A percentile compares a stretch with the other conserved stretches of the same genome.
Conservation (phyloP, 129 eudicot genomes). For the Lactuca saligna region DNA sequence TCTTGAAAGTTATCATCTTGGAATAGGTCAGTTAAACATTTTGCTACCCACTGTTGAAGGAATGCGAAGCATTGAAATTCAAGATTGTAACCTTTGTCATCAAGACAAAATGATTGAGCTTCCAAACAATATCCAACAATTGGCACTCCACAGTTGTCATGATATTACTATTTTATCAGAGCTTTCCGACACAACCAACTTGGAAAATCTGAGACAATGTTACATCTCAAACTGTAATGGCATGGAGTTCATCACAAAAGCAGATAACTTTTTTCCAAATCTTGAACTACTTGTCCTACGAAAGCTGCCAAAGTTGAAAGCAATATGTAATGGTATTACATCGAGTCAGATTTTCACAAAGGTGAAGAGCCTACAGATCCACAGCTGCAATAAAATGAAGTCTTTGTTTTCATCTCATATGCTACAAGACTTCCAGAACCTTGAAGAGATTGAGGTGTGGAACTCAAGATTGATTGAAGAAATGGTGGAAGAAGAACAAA, state of each 20-base stretch:
- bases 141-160: slow-evolving; percentile 43
- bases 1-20: slow-evolving; percentile 46
- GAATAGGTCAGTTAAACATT: slow-evolving; percentile 30
- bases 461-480: slow-evolving; percentile 27
- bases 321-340: slow-evolving; percentile 27
- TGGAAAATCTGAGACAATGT: slow-evolving; percentile 28
- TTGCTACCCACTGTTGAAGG: slow-evolving; percentile 29
- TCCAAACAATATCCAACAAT: slow-evolving; percentile 36
- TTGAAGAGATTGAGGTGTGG: slow-evolving; percentile 44
- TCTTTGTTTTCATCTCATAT: slow-evolving; percentile 26
- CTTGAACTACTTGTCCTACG: slow-evolving; percentile 37
- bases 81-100: slow-evolving; percentile 29
- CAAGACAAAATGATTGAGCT: slow-evolving; percentile 32
- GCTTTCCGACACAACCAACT: slow-evolving; percentile 16
- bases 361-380: slow-evolving; percentile 40
- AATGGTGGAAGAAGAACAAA: slow-evolving; percentile 26
- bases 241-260: slow-evolving; percentile 28
- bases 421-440: slow-evolving; percentile 33
- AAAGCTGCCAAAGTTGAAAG: slow-evolving; percentile 35
- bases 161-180: slow-evolving; percentile 31
- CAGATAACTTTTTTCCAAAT: slow-evolving; percentile 24
- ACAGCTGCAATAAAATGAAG: slow-evolving; percentile 33
- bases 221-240: slow-evolving; percentile 36
- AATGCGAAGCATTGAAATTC: slow-evolving; percentile 39
- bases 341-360: slow-evolving; percentile 29